phyloP scores from a whole-genome alignment of 306 rosid species.

The Pueraria montana region DNA sequence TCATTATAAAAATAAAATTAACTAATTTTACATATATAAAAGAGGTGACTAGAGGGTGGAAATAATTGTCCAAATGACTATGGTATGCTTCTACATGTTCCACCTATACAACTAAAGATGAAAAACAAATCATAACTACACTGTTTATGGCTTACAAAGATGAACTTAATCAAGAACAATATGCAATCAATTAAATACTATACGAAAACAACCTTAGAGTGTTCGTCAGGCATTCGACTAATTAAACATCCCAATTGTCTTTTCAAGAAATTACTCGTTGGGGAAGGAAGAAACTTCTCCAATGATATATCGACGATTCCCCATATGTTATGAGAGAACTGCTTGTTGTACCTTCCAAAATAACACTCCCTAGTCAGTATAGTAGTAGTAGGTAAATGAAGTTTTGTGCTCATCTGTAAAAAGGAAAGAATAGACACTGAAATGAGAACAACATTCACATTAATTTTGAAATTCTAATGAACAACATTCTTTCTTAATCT shows the following conservation, averaged over 20 bases:
- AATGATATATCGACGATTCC: slow-evolving; percentile 71
- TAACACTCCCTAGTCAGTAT: slow-evolving; percentile 57
- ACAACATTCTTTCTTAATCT: neutral
- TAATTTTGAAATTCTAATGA: neutral
- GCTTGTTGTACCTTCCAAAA: slow-evolving; percentile 68
- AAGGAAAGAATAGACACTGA: neutral
- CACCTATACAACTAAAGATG: slow-evolving; percentile 59
- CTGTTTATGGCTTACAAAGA: neutral
- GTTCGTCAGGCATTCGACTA: slow-evolving; percentile 48
- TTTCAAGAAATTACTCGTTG: slow-evolving; percentile 46
- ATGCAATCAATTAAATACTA: neutral
- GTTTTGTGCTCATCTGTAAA: slow-evolving; percentile 61
- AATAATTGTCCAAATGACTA: slow-evolving; percentile 39
- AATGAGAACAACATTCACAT: neutral
- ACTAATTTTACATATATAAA: neutral
- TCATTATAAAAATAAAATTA: too few species aligned
- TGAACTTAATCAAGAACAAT: neutral
- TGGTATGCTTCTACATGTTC: slow-evolving; percentile 68
- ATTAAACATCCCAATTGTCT: slow-evolving; percentile 76
- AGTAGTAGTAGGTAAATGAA: slow-evolving; percentile 57
- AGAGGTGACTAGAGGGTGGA: slow-evolving; percentile 48
- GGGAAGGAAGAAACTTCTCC: slow-evolving; percentile 58
- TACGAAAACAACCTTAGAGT: slow-evolving; percentile 52
- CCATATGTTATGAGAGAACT: slow-evolving; percentile 51
- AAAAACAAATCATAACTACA: neutral